phyloP scores from a whole-genome alignment of 2,329 filamentous ascomycete genomes.

The Leptographium wingfieldii region DNA sequence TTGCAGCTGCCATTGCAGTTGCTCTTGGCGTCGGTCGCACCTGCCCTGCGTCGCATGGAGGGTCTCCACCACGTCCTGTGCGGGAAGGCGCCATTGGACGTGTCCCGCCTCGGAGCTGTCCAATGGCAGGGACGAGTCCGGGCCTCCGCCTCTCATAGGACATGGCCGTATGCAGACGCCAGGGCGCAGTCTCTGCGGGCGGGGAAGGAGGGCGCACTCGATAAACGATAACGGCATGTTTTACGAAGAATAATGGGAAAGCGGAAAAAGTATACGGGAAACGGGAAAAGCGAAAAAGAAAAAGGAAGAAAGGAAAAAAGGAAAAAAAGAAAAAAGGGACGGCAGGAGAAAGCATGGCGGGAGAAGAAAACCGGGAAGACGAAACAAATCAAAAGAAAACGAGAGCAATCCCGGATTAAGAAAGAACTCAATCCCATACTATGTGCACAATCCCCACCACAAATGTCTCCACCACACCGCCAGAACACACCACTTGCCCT shows the following conservation, averaged over 20 bases:
- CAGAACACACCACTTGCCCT: background rate
- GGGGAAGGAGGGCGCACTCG: background rate
- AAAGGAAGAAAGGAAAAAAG: background rate
- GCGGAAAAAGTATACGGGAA: background rate
- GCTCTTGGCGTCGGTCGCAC: too few relatives aligned
- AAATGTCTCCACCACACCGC: background rate
- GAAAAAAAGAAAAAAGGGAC: too few relatives aligned
- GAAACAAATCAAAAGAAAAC: background rate
- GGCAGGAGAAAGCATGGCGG: too few relatives aligned
- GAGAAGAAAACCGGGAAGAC: background rate
- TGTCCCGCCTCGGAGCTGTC: conserved; percentile 4
- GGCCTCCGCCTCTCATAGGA: conserved; percentile 23
- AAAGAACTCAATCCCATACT: background rate
- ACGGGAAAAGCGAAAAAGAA: background rate
- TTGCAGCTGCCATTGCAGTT: too few relatives aligned
- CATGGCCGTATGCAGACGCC: conserved; percentile 22
- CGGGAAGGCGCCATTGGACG: conserved; percentile 8
- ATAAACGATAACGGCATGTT: background rate
- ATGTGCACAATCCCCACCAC: background rate
- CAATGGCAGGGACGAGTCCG: conserved; percentile 20
- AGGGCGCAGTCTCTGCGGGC: conserved; percentile 15
- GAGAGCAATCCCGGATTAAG: background rate
- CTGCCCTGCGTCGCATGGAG: background rate
- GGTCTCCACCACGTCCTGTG: background rate
- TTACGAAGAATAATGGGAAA: background rate